Percentiles rank a stretch among this genome's conserved stretches.
These are phyloP conservation scores for Spinellus fusiger DNA, from an alignment of 192 early-diverging fungal genomes.

Conservation along the genomic window DNA sequence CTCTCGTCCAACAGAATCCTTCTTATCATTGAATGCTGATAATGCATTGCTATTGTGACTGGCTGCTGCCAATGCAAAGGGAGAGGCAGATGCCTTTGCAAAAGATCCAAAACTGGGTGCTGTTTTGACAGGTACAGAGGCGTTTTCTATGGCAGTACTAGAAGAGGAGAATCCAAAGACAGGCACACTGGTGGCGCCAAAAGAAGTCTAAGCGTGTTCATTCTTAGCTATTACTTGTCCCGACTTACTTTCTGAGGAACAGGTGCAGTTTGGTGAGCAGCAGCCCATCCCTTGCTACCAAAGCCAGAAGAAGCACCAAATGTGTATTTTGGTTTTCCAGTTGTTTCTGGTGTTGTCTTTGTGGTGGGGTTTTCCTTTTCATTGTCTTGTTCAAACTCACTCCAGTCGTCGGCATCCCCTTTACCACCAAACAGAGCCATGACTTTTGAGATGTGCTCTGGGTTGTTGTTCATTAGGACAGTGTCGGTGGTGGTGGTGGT, in stretches of 20 bases:
- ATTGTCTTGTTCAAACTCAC: conserved; percentile 26
- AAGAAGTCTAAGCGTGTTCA: not conserved
- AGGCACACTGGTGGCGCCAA: conserved; percentile 19
- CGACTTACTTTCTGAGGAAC: conserved; percentile 10
- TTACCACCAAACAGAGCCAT: conserved; percentile 22
- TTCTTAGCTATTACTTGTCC: not conserved
- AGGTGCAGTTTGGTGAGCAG: conserved; percentile 17
- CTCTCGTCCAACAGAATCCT: not conserved
- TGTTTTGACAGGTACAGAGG: not conserved
- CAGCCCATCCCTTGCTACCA: conserved; percentile 25
- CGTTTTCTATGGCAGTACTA: not conserved
- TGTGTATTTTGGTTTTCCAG: conserved; percentile 21
- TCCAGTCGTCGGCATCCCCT: conserved; percentile 24
- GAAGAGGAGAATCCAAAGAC: conserved; percentile 14
- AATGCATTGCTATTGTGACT: conserved; percentile 9
- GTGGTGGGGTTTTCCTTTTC: conserved; percentile 2
- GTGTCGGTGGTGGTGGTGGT: not conserved
- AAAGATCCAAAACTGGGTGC: conserved; percentile 25
- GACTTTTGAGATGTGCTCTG: not conserved
- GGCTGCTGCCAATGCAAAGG: conserved; percentile 26
- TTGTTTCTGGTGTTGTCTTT: not conserved
- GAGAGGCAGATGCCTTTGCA: conserved; percentile 28
- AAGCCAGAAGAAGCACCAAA: conserved; percentile 34
- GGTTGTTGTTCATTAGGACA: not conserved
- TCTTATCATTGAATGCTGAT: not conserved